Base-by-base conservation (phyloP, 73 alveolate species). In the Paramecium caudatum region DNA sequence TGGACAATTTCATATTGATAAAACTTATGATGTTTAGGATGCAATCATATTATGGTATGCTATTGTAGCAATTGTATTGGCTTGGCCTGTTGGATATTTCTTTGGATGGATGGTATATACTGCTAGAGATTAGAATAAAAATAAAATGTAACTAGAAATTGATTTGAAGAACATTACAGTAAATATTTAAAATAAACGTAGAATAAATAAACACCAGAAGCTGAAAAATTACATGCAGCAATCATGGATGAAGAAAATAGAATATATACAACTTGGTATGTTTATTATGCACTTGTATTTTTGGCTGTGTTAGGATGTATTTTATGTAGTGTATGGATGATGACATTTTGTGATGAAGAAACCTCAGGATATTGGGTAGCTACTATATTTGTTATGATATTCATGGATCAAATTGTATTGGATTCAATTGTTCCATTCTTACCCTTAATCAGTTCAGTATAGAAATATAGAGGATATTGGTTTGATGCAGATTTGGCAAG, bases 1-100 rank as follows among this genome's bases (percentile, higher is more conserved):
- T 45, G 88, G 69, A 16, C 10, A 74, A 6, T 74, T 41, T 12
- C 12, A 39, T 27, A 8, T n/a, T 2, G 88, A 74, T 23, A 43
- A 45, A 12, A 74, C 88, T 12, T 74, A 74, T 23, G 68, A 37
- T 39, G 88, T 74, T 15, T 27, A 47, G 10, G 68, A 74, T 74
- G 88, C 88, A 19, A 74, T 74, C 17, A 74, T 74, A 3, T 43
- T 74, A 4, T 74, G 88, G 88, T 74, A 74, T 74, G 88, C 61
- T 36, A 74, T 74, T 15, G 61, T 74, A 0, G 88, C 88, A 12
- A 74, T 74, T 21, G 17, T 45, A 41, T n/a, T 74, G 2, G 62
- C 88, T n/a, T 74, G 88, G 88, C 88, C 88, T 41, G 69, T 74
- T 5, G 68, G 69, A 19, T 74, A 74, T 25, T 74, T 41, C 47